A percentile compares a stretch with the other conserved stretches of the same genome.
phyloP scores from a whole-genome alignment of 768 basidiomycete species.

The Suillus occidentalis region DNA sequence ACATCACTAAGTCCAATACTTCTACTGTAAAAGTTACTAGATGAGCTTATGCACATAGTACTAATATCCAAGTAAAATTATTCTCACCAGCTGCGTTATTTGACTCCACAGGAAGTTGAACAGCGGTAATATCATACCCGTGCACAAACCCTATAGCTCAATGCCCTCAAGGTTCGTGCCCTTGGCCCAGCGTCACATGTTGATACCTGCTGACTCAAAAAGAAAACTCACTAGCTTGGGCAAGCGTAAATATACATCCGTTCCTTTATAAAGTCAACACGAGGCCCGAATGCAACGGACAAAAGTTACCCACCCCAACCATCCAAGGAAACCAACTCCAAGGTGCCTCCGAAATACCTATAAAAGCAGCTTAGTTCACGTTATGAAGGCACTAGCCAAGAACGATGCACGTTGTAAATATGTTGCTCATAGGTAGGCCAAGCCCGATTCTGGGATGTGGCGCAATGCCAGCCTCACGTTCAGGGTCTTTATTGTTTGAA shows the following conservation, averaged over 20 bases:
- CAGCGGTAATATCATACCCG: background rate
- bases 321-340: slow-evolving; percentile 77
- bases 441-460: slow-evolving; percentile 73
- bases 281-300: background rate
- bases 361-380: background rate
- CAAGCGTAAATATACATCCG: slow-evolving; percentile 78
- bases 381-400: background rate
- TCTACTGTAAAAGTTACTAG: background rate
- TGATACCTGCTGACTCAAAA: background rate
- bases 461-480: slow-evolving; percentile 45
- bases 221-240: slow-evolving; percentile 69
- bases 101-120: background rate
- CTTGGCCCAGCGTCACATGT: slow-evolving; percentile 35
- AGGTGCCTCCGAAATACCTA: slow-evolving; percentile 81
- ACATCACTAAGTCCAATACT: background rate
- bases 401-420: slow-evolving; percentile 70
- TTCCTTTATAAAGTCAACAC: slow-evolving; percentile 46
- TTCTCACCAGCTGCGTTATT: background rate
- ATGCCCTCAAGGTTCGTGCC: slow-evolving; percentile 86
- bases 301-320: slow-evolving; percentile 68
- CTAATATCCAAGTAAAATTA: background rate
- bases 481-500: slow-evolving; percentile 34
- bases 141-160: slow-evolving; percentile 51
- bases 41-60: background rate
- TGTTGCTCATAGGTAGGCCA: slow-evolving; percentile 87